These are phyloP conservation scores for Rhizopus delemar DNA, from an alignment of 371 early-diverging fungal genomes.

Conservation along the genomic window DNA sequence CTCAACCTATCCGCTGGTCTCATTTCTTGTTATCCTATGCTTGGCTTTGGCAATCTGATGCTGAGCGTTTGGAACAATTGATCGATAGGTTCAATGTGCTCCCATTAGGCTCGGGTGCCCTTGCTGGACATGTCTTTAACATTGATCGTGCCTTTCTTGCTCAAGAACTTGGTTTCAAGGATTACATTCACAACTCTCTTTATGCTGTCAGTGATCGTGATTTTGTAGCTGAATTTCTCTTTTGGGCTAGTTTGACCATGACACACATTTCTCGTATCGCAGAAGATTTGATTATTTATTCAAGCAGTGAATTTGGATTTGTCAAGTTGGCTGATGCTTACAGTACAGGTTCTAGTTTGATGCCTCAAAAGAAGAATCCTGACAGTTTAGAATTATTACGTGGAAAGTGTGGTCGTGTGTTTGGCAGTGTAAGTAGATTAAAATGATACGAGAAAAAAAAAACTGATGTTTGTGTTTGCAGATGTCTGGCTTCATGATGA, in stretches of 20 bases:
- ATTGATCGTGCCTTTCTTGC: slow-evolving; percentile 90
- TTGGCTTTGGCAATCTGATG: slow-evolving; percentile 87
- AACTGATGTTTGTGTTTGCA: slow-evolving; percentile 18
- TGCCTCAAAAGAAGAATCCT: slow-evolving; percentile 99
- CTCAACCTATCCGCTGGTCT: slow-evolving; percentile 97
- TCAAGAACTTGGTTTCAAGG: slow-evolving; percentile 83
- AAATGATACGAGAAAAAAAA: neutral
- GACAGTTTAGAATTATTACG: slow-evolving; percentile 94
- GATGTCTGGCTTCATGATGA: slow-evolving; percentile 96
- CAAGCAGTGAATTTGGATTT: slow-evolving; percentile 90
- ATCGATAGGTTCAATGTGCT: slow-evolving; percentile 77
- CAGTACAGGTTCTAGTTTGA: slow-evolving; percentile 95
- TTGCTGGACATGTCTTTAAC: slow-evolving; percentile 97
- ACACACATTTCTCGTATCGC: slow-evolving; percentile 88
- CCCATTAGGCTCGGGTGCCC: slow-evolving; percentile 93
- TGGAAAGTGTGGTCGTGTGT: slow-evolving; percentile 94
- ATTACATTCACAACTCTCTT: slow-evolving; percentile 83
- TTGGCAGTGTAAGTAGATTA: slow-evolving; percentile 72
- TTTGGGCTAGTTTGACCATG: slow-evolving; percentile 88
- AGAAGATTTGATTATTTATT: slow-evolving; percentile 95
- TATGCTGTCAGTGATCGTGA: slow-evolving; percentile 93
- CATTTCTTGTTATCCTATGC: slow-evolving; percentile 89
- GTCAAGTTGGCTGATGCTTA: slow-evolving; percentile 92
- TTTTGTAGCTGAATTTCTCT: slow-evolving; percentile 94
- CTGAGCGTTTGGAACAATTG: slow-evolving; percentile 80